Percentiles rank a stretch among this genome's conserved stretches.
Evolutionary conservation across 345 rosid genomes (phyloP).

Genomic region (Physaria fendleri): DNA sequence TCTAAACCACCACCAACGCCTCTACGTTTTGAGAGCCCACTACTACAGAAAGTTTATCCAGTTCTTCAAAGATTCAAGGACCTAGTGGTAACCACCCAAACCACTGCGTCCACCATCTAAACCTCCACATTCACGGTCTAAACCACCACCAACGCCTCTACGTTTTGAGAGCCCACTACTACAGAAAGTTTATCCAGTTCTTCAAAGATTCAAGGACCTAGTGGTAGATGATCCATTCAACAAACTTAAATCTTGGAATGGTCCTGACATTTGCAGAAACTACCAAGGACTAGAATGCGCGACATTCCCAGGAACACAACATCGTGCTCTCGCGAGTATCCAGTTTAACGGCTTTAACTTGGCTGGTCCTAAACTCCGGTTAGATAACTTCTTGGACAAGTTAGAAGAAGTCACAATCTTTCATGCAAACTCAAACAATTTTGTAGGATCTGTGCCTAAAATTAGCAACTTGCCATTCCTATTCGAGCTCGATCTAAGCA

Average conservation of each 20-base stretch:
- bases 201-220: constrained; percentile 45
- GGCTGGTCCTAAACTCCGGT: constrained; percentile 37
- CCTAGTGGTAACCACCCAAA: constrained; percentile 24
- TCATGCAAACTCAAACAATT: constrained; percentile 78
- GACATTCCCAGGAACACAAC: constrained; percentile 37
- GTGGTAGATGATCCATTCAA: constrained; percentile 46
- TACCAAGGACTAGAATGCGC: constrained; percentile 65
- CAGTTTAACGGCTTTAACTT: constrained; percentile 71
- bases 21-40: neutral
- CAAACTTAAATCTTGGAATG: constrained; percentile 49
- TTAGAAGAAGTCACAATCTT: constrained; percentile 59
- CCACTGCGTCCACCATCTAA: neutral
- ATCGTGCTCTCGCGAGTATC: constrained; percentile 55
- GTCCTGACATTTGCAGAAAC: constrained; percentile 47
- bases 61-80: constrained; percentile 51
- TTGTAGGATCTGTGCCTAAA: constrained; percentile 47
- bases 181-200: constrained; percentile 31
- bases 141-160: neutral
- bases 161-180: neutral
- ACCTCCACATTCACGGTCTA: no score
- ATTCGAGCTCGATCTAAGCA: constrained; percentile 80
- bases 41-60: constrained; percentile 22
- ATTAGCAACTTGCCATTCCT: constrained; percentile 51
- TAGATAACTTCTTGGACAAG: constrained; percentile 49
- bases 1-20: neutral